phyloP scores from a whole-genome alignment of 352 stramenopile genomes.

The Phytopythium vexans region DNA sequence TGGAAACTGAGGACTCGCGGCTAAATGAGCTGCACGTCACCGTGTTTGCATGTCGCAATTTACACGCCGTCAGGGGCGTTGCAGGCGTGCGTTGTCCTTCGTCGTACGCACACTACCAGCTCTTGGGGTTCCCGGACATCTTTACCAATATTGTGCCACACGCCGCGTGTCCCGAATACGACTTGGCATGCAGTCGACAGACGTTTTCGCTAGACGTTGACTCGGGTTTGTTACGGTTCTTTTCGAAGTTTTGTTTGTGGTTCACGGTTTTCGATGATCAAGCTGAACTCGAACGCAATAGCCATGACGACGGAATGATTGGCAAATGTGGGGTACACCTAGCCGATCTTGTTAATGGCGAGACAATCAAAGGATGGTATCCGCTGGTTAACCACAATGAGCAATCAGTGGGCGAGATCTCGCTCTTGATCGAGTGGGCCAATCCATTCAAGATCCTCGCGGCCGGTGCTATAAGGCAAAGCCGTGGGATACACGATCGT shows the following conservation, averaged over 20 bases:
- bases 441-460: slow-evolving; percentile 68
- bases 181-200: slow-evolving; percentile 60
- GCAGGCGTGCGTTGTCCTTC: slow-evolving; percentile 22
- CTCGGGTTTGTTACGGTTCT: slow-evolving; percentile 72
- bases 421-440: slow-evolving; percentile 72
- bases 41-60: slow-evolving; percentile 57
- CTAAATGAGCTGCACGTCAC: slow-evolving; percentile 72
- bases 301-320: slow-evolving; percentile 57
- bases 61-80: slow-evolving; percentile 27
- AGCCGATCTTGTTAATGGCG: slow-evolving; percentile 61
- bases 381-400: slow-evolving; percentile 56
- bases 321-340: slow-evolving; percentile 72
- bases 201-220: slow-evolving; percentile 70
- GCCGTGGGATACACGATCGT: slow-evolving; percentile 20
- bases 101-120: slow-evolving; percentile 89
- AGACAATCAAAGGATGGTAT: slow-evolving; percentile 71
- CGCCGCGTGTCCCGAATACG: slow-evolving; percentile 67
- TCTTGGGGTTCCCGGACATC: slow-evolving; percentile 84
- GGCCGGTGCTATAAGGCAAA: slow-evolving; percentile 31
- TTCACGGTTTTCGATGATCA: slow-evolving; percentile 88
- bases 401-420: slow-evolving; percentile 59
- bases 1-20: slow-evolving; percentile 9
- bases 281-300: slow-evolving; percentile 26
- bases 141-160: slow-evolving; percentile 86
- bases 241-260: slow-evolving; percentile 75